Evolutionary conservation across 2,329 filamentous ascomycete species (phyloP).

Genomic region (Fusarium algeriense): DNA sequence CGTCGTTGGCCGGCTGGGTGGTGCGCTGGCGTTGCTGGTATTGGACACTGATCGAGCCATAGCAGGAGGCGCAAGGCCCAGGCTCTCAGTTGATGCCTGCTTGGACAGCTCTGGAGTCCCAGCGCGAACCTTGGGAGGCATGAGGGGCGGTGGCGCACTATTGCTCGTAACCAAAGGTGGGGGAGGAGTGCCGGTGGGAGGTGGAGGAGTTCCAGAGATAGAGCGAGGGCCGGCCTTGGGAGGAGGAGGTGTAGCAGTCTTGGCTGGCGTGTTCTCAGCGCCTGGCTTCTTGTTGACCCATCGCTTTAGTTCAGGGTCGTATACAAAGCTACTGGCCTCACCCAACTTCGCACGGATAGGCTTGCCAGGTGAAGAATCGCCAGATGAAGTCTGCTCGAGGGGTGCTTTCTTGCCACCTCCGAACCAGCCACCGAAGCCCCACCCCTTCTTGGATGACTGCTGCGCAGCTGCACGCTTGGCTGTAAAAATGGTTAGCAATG

Average conservation of each 20-base stretch:
- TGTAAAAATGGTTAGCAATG: constrained; percentile 48
- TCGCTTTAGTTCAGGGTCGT: constrained; percentile 94
- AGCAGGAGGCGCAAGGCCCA: constrained; percentile 52
- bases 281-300: constrained; percentile 98
- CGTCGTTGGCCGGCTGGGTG: constrained; percentile 78
- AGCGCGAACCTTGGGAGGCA: constrained; percentile 47
- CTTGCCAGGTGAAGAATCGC: constrained; percentile 65
- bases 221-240: constrained; percentile 73
- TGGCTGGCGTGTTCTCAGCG: constrained; percentile 69
- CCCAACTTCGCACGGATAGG: constrained; percentile 94
- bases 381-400: constrained; percentile 42
- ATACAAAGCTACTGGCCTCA: constrained; percentile 92
- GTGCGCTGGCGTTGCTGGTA: constrained; percentile 62
- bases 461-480: constrained; percentile 71
- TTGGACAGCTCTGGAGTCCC: constrained; percentile 51
- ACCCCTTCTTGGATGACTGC: constrained; percentile 71
- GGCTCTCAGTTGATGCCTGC: constrained; percentile 53
- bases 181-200: constrained; percentile 52
- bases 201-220: constrained; percentile 62
- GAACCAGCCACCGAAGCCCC: constrained; percentile 90
- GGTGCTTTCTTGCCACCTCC: constrained; percentile 73
- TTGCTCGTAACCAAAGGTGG: constrained; percentile 48
- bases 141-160: constrained; percentile 50
- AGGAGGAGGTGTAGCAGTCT: constrained; percentile 81
- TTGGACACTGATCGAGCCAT: constrained; percentile 64